Evolutionary conservation across 805 yeast species (phyloP).

Genomic region (Candida odintsovae): DNA sequence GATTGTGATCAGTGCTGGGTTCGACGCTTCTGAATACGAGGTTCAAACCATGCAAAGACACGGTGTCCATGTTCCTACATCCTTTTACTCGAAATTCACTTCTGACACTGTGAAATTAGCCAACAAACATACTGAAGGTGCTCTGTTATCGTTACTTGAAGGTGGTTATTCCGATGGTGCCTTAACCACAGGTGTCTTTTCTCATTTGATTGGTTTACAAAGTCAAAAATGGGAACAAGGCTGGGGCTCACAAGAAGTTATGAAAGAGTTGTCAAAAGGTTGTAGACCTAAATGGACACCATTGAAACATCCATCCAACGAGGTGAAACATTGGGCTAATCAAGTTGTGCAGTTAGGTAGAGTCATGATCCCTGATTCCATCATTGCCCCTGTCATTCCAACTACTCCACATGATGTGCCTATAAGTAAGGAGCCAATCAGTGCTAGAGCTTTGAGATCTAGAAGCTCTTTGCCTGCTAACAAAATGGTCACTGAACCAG

Average conservation of each 20-base stretch:
- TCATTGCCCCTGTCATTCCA: constrained; percentile 10
- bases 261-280: constrained; percentile 61
- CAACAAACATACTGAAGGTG: constrained; percentile 53
- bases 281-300: constrained; percentile 64
- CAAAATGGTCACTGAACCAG: constrained; percentile 10
- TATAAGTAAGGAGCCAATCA: neutral
- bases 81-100: constrained; percentile 68
- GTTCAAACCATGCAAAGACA: constrained; percentile 83
- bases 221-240: constrained; percentile 49
- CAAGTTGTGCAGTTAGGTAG: constrained; percentile 59
- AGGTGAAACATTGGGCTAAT: constrained; percentile 55
- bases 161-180: constrained; percentile 89
- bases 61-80: constrained; percentile 74
- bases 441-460: constrained; percentile 15
- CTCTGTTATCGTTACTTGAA: constrained; percentile 64
- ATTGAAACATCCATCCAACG: constrained; percentile 45
- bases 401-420: neutral
- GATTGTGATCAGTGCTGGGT: constrained; percentile 79
- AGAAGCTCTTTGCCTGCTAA: constrained; percentile 8
- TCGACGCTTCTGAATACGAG: constrained; percentile 82
- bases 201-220: constrained; percentile 71
- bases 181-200: constrained; percentile 67
- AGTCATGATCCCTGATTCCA: constrained; percentile 47
- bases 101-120: constrained; percentile 68
- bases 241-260: constrained; percentile 60